phyloP scores from a whole-genome alignment of 2,329 filamentous ascomycete species.

The Diaporthe nobilis region DNA sequence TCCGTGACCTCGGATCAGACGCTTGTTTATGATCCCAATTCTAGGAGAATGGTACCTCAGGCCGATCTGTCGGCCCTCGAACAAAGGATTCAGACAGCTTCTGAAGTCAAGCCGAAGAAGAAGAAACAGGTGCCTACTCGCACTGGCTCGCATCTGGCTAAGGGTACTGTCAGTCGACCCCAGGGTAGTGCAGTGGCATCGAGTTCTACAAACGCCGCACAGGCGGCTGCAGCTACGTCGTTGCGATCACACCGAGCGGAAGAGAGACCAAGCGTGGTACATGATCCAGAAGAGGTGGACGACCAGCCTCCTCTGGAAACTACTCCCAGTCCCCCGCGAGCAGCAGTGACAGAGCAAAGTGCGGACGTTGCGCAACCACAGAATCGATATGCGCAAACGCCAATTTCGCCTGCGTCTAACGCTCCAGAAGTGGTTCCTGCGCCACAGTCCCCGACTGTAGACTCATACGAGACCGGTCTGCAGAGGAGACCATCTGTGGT shows the following conservation, averaged over 20 bases:
- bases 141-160: constrained; percentile 61
- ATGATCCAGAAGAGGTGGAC: constrained; percentile 39
- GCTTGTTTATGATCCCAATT: constrained; percentile 76
- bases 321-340: constrained; percentile 1
- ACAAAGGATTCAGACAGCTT: constrained; percentile 56
- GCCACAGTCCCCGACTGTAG: not conserved
- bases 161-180: constrained; percentile 67
- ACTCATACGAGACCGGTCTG: not conserved
- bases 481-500: constrained; percentile 61
- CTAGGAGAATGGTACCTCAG: constrained; percentile 71
- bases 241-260: constrained; percentile 39
- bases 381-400: not conserved
- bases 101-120: constrained; percentile 57
- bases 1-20: constrained; percentile 54
- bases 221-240: constrained; percentile 38
- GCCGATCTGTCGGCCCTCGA: constrained; percentile 59
- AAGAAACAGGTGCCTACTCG: constrained; percentile 57
- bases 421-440: constrained; percentile 34
- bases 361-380: not conserved
- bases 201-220: constrained; percentile 28
- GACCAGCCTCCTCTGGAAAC: constrained; percentile 26
- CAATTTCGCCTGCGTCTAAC: constrained; percentile 39
- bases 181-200: constrained; percentile 62
- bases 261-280: constrained; percentile 43
- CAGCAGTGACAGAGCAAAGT: not conserved